Conservation (phyloP, 495 filamentous ascomycete genomes). For the Lepidopterella palustris region DNA sequence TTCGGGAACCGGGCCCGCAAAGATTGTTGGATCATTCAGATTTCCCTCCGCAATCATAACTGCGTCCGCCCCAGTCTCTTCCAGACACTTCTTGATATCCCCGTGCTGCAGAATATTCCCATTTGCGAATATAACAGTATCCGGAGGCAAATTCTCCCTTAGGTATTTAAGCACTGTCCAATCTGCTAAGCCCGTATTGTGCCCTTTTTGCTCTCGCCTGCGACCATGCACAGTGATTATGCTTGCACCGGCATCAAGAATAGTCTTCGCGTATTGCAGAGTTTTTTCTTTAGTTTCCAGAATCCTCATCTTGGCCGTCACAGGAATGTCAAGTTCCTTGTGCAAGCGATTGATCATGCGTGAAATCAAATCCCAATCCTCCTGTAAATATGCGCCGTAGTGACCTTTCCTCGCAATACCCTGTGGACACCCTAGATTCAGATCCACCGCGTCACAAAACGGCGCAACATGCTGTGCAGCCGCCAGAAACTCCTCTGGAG, state of each 20-base stretch:
- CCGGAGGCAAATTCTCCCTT: constrained; percentile 71
- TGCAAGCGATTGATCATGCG: constrained; percentile 73
- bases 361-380: constrained; percentile 79
- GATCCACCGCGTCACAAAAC: constrained; percentile 89
- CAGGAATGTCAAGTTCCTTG: constrained; percentile 61
- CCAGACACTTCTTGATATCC: constrained; percentile 73
- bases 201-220: constrained; percentile 86
- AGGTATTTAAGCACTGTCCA: constrained; percentile 80
- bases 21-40: constrained; percentile 82
- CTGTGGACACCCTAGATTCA: constrained; percentile 97
- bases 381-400: constrained; percentile 92
- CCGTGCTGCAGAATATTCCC: constrained; percentile 82
- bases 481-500: constrained; percentile 65
- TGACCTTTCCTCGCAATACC: constrained; percentile 85
- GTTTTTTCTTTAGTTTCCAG: constrained; percentile 81
- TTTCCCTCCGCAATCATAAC: constrained; percentile 97
- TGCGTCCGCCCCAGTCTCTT: constrained; percentile 81
- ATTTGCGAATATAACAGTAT: constrained; percentile 94
- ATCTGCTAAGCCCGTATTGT: constrained; percentile 89
- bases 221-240: constrained; percentile 90
- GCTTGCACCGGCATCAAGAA: constrained; percentile 82
- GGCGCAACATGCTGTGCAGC: constrained; percentile 71
- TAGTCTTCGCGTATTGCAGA: constrained; percentile 81
- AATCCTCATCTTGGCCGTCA: constrained; percentile 93
- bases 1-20: constrained; percentile 56